Evolutionary conservation across 441 rosid species (phyloP).

Genomic region (Adansonia madagascariensis): DNA sequence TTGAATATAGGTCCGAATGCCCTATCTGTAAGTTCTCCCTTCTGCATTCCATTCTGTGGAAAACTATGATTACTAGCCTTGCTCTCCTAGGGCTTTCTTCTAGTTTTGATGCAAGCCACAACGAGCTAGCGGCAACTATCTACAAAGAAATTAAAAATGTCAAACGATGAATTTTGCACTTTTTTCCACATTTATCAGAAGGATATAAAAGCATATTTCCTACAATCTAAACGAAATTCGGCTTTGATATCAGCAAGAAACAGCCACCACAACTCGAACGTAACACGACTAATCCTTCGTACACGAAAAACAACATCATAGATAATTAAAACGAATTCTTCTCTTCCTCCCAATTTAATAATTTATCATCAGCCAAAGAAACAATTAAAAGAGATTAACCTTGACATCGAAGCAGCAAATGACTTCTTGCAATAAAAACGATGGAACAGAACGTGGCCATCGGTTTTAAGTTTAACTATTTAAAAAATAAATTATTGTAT

Average conservation of each 20-base stretch:
- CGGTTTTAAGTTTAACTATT: conserved; percentile 30
- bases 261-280: neutral
- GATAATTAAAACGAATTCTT: neutral
- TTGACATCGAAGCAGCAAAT: conserved; percentile 81
- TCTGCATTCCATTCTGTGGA: conserved; percentile 90
- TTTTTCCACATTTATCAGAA: conserved; percentile 10
- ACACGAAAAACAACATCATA: neutral
- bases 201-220: neutral
- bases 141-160: conserved; percentile 30
- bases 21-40: conserved; percentile 75
- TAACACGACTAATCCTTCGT: neutral
- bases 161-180: conserved; percentile 12
- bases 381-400: conserved; percentile 40
- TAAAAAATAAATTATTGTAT: too few species aligned
- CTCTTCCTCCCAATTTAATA: neutral
- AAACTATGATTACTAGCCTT: conserved; percentile 81
- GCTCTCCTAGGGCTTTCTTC: conserved; percentile 89
- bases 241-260: neutral
- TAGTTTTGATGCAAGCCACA: conserved; percentile 90
- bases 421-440: conserved; percentile 91
- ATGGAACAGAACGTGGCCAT: conserved; percentile 91
- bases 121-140: conserved; percentile 90
- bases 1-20: conserved; percentile 72
- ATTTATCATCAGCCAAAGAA: neutral
- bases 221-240: neutral